Percentiles rank a stretch among this genome's conserved stretches.
Conservation (phyloP, 352 stramenopile species). For the Phytophthora hybrid region DNA sequence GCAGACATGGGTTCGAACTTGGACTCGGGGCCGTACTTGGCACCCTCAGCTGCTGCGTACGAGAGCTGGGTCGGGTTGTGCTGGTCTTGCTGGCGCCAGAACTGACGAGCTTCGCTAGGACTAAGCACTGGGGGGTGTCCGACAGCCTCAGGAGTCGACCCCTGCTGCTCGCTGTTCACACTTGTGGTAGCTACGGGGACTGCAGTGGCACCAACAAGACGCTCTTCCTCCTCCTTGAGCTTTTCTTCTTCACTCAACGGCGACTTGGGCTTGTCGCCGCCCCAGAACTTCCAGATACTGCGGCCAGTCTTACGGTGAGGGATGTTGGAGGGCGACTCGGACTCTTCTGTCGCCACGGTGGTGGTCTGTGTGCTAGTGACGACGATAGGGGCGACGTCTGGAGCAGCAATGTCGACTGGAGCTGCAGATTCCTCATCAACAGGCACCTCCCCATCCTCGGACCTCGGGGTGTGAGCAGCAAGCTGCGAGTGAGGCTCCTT, state of each 20-base stretch:
- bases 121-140: not conserved
- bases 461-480: not conserved
- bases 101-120: slow-evolving; percentile 6
- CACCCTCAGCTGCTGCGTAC: slow-evolving; percentile 11
- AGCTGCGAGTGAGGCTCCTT: not conserved
- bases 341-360: slow-evolving; percentile 6
- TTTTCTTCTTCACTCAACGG: slow-evolving; percentile 10
- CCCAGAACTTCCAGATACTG: slow-evolving; percentile 44
- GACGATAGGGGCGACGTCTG: not conserved
- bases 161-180: not conserved
- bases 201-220: not conserved
- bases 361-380: slow-evolving; percentile 1
- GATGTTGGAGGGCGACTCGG: slow-evolving; percentile 2
- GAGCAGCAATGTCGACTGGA: not conserved
- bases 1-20: slow-evolving; percentile 19
- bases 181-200: not conserved
- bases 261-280: slow-evolving; percentile 18
- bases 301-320: slow-evolving; percentile 29
- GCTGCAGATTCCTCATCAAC: not conserved
- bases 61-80: slow-evolving; percentile 11
- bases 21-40: slow-evolving; percentile 19
- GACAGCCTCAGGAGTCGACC: not conserved
- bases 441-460: not conserved
- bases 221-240: not conserved
- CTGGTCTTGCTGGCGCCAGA: slow-evolving; percentile 23